These are phyloP conservation scores for Fusarium drepaniforme DNA, from an alignment of 2,329 filamentous ascomycete species.

Conservation along the genomic window DNA sequence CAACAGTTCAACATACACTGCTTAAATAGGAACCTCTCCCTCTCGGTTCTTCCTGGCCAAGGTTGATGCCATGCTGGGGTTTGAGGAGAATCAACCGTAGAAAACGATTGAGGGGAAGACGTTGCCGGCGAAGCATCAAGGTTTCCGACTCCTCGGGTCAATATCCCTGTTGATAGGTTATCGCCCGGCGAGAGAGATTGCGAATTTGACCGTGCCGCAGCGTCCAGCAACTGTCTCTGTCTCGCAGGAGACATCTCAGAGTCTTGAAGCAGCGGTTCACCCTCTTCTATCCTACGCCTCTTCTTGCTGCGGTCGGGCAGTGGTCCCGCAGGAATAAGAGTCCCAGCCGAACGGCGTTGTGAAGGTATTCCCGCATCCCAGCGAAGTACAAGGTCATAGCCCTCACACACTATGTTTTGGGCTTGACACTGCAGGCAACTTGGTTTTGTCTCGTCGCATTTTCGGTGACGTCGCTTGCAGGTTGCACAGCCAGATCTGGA, in stretches of 20 bases:
- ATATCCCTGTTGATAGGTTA: not conserved
- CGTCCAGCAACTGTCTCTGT: not conserved
- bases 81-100: not conserved
- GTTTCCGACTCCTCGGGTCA: not conserved
- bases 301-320: not conserved
- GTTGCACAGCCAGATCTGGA: constrained; percentile 34
- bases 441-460: constrained; percentile 37
- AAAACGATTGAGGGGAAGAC: not conserved
- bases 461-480: constrained; percentile 37
- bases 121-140: not conserved
- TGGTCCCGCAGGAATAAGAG: constrained; percentile 13
- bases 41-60: not conserved
- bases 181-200: not conserved
- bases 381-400: constrained; percentile 23
- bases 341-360: constrained; percentile 18
- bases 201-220: not conserved
- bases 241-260: not conserved
- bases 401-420: constrained; percentile 25
- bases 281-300: not conserved
- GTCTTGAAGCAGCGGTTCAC: not conserved
- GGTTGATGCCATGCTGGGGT: not conserved
- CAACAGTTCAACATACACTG: constrained; percentile 6
- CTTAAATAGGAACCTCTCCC: constrained; percentile 4
- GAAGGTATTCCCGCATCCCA: constrained; percentile 35
- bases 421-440: constrained; percentile 22